A percentile compares a stretch with the other conserved stretches of the same genome.
phyloP scores from a whole-genome alignment of 2,329 filamentous ascomycete species.

The Penicillium sclerotigenum region DNA sequence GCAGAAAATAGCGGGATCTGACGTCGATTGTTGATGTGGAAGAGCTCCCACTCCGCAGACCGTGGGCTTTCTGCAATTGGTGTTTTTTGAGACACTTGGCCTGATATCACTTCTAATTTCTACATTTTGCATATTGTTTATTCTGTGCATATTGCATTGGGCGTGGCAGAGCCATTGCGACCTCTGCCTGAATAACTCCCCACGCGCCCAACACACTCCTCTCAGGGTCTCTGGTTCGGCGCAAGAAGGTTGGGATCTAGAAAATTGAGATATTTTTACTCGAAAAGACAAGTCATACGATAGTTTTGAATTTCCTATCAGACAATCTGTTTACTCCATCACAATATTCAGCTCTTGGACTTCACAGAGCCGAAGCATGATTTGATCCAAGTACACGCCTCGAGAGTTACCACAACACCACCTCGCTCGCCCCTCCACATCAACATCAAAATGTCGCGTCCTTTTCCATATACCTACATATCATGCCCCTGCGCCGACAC shows the following conservation, averaged over 20 bases:
- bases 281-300: not conserved
- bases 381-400: conserved; percentile 10
- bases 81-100: not conserved
- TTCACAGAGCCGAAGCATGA: conserved; percentile 19
- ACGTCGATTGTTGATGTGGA: conserved; percentile 28
- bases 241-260: not conserved
- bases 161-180: not conserved
- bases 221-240: not conserved
- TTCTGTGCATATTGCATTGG: not conserved
- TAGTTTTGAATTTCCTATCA: not conserved
- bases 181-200: not conserved
- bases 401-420: not conserved
- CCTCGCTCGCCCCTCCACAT: not conserved
- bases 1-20: conserved; percentile 18
- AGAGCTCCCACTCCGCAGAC: conserved; percentile 21
- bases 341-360: not conserved
- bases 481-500: conserved; percentile 61
- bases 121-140: not conserved
- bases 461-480: conserved; percentile 63
- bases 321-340: not conserved
- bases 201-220: not conserved
- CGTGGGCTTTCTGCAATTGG: conserved; percentile 4
- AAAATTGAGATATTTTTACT: not conserved
- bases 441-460: conserved; percentile 47
- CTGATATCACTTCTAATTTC: not conserved